Evolutionary conservation across 2,329 filamentous ascomycete species (phyloP).

Genomic region (Hypoxylon sp.): DNA sequence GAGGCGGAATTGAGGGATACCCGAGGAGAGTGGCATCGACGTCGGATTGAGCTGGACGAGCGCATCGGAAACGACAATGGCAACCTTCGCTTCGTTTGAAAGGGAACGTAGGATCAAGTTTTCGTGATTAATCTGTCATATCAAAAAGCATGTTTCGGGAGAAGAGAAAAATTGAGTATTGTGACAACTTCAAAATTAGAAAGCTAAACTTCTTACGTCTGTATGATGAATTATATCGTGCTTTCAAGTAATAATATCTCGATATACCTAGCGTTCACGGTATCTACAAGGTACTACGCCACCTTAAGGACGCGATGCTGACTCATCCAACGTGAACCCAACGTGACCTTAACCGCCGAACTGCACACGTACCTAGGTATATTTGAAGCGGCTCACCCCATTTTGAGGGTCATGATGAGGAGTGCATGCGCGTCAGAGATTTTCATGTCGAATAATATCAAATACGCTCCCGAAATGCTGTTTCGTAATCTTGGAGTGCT

Average conservation of each 20-base stretch:
- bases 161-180: not conserved
- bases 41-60: constrained; percentile 45
- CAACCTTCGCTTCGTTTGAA: constrained; percentile 62
- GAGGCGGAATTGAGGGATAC: constrained; percentile 45
- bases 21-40: constrained; percentile 41
- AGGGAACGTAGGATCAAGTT: not conserved
- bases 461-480: not conserved
- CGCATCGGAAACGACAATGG: constrained; percentile 46
- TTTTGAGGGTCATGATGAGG: no score
- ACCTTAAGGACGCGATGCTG: not conserved
- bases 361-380: not conserved
- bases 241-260: not conserved
- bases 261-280: not conserved
- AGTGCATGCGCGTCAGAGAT: no score
- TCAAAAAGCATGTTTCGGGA: not conserved
- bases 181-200: not conserved
- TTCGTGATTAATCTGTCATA: not conserved
- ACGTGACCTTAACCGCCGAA: not conserved
- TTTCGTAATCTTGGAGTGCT: not conserved
- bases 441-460: not conserved
- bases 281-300: not conserved
- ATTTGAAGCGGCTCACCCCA: no score
- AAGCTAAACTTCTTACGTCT: not conserved
- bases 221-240: not conserved
- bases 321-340: not conserved